Evolutionary conservation across 345 rosid genomes (phyloP), one percentile per base, ranked within the genome.

Genomic region (Excoecaria cochinchinensis): DNA sequence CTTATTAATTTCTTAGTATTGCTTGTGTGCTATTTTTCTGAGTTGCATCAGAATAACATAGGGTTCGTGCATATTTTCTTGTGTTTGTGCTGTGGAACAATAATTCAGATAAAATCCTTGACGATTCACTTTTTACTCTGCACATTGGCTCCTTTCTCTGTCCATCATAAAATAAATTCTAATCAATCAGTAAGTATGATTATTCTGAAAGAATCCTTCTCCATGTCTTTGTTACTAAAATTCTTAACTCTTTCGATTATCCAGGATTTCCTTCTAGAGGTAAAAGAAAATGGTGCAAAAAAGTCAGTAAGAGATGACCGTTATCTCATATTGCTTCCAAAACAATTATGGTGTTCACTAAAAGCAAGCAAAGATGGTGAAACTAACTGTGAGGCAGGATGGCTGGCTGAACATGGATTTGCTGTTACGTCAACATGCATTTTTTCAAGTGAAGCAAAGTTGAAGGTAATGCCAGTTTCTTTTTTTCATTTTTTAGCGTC

Each of bases 271-370:
- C 38, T 85, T 67, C 88, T 78, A 86, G 85, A 83, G 77, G 79
- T 91, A 51, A 22, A 58, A 57, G 93, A 85, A 7, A 85, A 79
- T 13, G 79, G 86, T 52, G 61, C 72, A 39, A 71, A 58, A 76
- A 87, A 76, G 80, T 71, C 87, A 44, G 82, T 66, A 44, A 85
- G 94, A 85, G 92, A 95, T 56, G 91, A 79, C 69, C 31, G 48
- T 42, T 72, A 82, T 74, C 84, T 90, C 38, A 67, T 87, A 63
- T 77, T 90, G 89, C 99, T 95, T 71, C 99, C 97, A 1, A 87
- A 81, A 80, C 89, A 81, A 76, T 57, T 93, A 48, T 95, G 96
- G 98, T 88, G 97, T 68, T 88, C 91, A 25, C 60, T 86, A 58
- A 83, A 82, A 82, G 85, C 78, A 76, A 79, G 53, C 47, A 82